These are phyloP conservation scores for Fraxinus anomala DNA, from an alignment of 257 asterid genomes.

Conservation along the genomic window DNA sequence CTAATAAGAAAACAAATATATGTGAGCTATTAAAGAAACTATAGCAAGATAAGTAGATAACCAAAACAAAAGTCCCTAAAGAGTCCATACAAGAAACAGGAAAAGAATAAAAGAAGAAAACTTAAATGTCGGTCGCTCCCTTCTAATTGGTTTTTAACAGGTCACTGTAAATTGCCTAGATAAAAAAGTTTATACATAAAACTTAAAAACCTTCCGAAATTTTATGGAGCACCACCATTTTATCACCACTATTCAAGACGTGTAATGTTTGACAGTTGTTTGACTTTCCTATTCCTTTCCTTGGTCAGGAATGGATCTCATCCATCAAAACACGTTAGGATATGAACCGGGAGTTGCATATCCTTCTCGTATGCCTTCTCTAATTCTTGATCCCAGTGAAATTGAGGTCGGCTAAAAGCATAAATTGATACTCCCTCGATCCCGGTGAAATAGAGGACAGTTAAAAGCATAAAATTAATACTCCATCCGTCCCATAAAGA, in stretches of 20 bases:
- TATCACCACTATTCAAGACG: too few species aligned
- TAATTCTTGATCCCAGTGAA: too few species aligned
- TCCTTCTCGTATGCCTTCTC: neutral
- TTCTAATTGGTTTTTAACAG: neutral
- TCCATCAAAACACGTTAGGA: neutral
- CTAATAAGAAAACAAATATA: neutral
- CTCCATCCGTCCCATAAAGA: too few species aligned
- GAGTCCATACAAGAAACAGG: neutral
- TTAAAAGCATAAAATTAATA: too few species aligned
- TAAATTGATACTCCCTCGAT: too few species aligned
- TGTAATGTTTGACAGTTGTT: neutral
- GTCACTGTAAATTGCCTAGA: neutral
- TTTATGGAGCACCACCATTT: neutral
- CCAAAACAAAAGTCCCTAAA: neutral
- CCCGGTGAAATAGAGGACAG: too few species aligned
- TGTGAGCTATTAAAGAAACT: neutral
- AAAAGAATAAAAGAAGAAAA: too few species aligned
- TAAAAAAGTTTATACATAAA: too few species aligned
- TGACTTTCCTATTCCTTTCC: neutral
- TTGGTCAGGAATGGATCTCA: neutral
- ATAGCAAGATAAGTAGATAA: too few species aligned
- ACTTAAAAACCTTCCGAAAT: neutral
- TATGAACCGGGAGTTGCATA: neutral
- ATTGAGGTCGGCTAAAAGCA: too few species aligned
- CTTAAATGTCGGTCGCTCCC: neutral